Conservation (phyloP, 176 grass and related monocot species). For the Zea mays region Zm-B73-REFERENCE-NAM-5.0 NC_050105.1:19270501-19271000, state of each 20-base stretch:
- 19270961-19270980: no score
- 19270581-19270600: constrained; percentile 84
- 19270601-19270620: constrained; percentile 74
- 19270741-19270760: constrained; percentile 40
- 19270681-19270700: constrained; percentile 79
- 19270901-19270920: constrained; percentile 63
- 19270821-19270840: constrained; percentile 78
- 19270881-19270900: constrained; percentile 72
- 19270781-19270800: constrained; percentile 50
- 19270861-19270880: constrained; percentile 94
- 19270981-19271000: no score
- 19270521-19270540: constrained; percentile 86
- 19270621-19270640: constrained; percentile 71
- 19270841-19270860: constrained; percentile 86
- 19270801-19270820: constrained; percentile 69
- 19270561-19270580: constrained; percentile 96
- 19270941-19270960: no score
- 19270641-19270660: constrained; percentile 96
- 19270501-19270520: constrained; percentile 90
- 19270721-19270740: constrained; percentile 28
- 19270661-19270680: constrained; percentile 91
- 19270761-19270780: constrained; percentile 59
- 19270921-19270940: no score
- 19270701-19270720: constrained; percentile 71
- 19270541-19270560: constrained; percentile 93